phyloP scores from a whole-genome alignment of 768 basidiomycete species.

The Neoboletus magnificus region DNA sequence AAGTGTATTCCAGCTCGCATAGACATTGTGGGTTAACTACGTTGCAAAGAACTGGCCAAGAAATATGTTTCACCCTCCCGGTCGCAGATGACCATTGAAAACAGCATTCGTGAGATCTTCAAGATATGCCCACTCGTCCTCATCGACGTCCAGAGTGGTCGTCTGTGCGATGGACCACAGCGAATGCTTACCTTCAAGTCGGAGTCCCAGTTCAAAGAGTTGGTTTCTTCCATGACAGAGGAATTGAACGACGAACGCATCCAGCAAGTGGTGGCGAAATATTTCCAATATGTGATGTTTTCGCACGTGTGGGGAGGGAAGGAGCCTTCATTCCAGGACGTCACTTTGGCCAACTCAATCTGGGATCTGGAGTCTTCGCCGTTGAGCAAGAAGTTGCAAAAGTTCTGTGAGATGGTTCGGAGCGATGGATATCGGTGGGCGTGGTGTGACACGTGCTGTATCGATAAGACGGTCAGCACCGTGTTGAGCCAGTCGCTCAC shows the following conservation, averaged over 20 bases:
- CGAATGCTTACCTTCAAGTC: neutral
- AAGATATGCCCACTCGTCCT: neutral
- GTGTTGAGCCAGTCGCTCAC: conserved; percentile 7
- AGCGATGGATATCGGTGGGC: conserved; percentile 12
- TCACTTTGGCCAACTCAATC: neutral
- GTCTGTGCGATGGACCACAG: neutral
- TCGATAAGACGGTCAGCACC: conserved; percentile 7
- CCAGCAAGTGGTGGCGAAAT: neutral
- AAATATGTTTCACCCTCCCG: neutral
- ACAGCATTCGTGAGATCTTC: neutral
- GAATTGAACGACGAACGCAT: conserved; percentile 2
- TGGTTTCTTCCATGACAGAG: conserved; percentile 8
- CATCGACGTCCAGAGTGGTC: neutral
- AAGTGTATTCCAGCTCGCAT: neutral
- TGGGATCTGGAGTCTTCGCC: conserved; percentile 4
- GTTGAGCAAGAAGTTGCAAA: conserved; percentile 1
- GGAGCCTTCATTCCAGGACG: conserved; percentile 9
- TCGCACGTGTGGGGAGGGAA: neutral
- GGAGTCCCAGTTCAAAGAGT: neutral
- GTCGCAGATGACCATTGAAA: neutral
- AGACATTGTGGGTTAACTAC: neutral
- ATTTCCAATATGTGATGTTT: neutral
- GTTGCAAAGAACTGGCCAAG: neutral
- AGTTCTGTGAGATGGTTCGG: conserved; percentile 6
- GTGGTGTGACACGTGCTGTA: neutral